Evolutionary conservation across 805 yeast species (phyloP), one percentile per base, ranked within the genome.

Genomic region (Aciculoconidium aculeatum): DNA sequence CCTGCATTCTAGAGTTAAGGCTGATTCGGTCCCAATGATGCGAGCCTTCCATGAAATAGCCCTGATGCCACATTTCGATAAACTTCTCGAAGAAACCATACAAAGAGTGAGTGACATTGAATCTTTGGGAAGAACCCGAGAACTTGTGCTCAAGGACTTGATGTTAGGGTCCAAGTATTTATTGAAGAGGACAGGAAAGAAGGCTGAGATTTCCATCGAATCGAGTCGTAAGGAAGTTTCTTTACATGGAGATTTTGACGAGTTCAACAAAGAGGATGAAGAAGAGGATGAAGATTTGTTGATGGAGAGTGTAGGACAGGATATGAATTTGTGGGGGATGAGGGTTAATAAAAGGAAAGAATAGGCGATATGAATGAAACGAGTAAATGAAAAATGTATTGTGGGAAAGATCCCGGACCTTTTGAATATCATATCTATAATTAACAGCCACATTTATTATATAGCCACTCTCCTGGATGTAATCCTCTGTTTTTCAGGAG

Each of bases 1-100:
- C 53, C 73, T 84, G 1, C 69, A 72, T 34, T 75, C 85, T 0
- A 61, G 71, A 30, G 94, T 84, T 3, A 61, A 81, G 19, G 90
- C 94, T 0, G 94, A 84, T 50, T 76, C 85, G 6, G 80, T 81
- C 3, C 88, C 90, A 1, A 83, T 84, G 94, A 81, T 84, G 94
- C 69, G 88, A 41, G 94, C 90, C 4, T 84, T 84, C 49, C 74
- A 81, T 35, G 94, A 84, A 47, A 80, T 84, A 29, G 78, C 79
- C 2, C 58, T 72, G 3, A 77, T 74, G 53, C 81, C 84, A 1
- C 82, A 80, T 6, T 84, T 84, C 40, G 77, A 80, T 25, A 70
- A 76, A 34, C 55, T 83, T 13, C 54, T 84, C 16, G 67, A 70
- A 11, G 82, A 79, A 28, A 78, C 90, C 0, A 54, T 73, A 7